Percentiles rank a stretch among this genome's conserved stretches.
Conservation (phyloP, 2,329 filamentous ascomycete genomes). For the Monilinia laxa region DNA sequence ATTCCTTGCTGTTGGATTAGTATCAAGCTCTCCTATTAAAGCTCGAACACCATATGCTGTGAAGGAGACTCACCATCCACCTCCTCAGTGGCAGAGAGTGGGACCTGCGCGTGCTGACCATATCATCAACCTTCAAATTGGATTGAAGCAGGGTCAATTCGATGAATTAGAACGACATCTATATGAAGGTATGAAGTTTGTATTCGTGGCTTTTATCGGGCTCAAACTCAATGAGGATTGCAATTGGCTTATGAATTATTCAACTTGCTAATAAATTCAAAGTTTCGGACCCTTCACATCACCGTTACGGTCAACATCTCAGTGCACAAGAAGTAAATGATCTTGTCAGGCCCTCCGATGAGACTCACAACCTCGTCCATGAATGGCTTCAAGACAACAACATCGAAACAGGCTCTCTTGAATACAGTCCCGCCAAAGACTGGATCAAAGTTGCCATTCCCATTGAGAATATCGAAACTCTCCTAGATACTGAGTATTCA, state of each 20-base stretch:
- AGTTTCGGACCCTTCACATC: slow-evolving; percentile 54
- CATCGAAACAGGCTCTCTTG: slow-evolving; percentile 41
- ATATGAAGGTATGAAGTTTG: slow-evolving; percentile 20
- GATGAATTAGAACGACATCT: slow-evolving; percentile 24
- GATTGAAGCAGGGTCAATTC: slow-evolving; percentile 24
- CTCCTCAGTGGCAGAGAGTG: slow-evolving; percentile 21
- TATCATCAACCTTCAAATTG: slow-evolving; percentile 24
- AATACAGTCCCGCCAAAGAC: slow-evolving; percentile 54
- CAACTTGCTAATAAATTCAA: not conserved
- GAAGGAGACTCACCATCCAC: slow-evolving; percentile 23
- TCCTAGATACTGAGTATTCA: slow-evolving; percentile 43
- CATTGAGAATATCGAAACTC: slow-evolving; percentile 47
- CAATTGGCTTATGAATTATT: not conserved
- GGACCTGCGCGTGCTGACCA: slow-evolving; percentile 13
- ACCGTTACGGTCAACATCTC: slow-evolving; percentile 56
- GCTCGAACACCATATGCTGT: slow-evolving; percentile 24
- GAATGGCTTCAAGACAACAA: slow-evolving; percentile 58
- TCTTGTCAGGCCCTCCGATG: slow-evolving; percentile 52
- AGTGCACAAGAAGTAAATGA: slow-evolving; percentile 51
- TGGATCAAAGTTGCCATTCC: slow-evolving; percentile 51
- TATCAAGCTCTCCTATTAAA: slow-evolving; percentile 22
- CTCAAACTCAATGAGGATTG: not conserved
- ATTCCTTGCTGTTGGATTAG: slow-evolving; percentile 7
- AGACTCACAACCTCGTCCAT: slow-evolving; percentile 53
- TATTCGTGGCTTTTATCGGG: not conserved